Base-by-base conservation (phyloP, 2,329 filamentous ascomycete genomes). In the Aphanocladium album region DNA sequence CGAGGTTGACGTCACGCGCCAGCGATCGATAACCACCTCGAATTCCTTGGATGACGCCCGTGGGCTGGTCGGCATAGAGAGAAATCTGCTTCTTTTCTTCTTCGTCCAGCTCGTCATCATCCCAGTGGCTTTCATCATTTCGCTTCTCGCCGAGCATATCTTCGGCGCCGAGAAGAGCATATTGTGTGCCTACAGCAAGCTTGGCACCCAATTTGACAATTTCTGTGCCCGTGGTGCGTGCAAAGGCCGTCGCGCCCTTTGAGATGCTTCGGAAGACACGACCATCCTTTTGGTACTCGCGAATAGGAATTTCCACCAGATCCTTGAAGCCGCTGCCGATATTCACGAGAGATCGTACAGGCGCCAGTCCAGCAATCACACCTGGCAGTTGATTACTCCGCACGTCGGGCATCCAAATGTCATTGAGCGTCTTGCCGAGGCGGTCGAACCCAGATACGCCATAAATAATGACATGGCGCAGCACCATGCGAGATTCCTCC, bases 321-420 rank as follows among this genome's bases (percentile, higher is more conserved):
- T 98, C 89, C 62, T 85, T 86, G 68, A 99, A 86, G 1, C 93
- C 93, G 60, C 88, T 89, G 33, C 93, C 91, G 9, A 99, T 90
- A 66, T 96, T 96, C 55, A 96, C 93, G 1, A 99, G 77, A 1
- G 91, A 91, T 16, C 92, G 87, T n/a, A 98, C 88, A 1, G 92
- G 90, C 0, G 93, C 93, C 6, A 99, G 80, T 21, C 95, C 95
- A 2, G 92, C 90, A 39, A 99, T 82, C 1, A 99, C 89, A 1
- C 89, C 87, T 1, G 92, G 91, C 5, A 99, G 86, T 72, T 99
- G 95, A 66, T 93, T 96, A 17, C 83, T 80, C 71, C 89, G 91
- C 60, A 99, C 89, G 70, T 99, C 93, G 1, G 92, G 92, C 83
- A 88, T 96, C 95, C 95, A 99, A 47, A 97, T 90, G 70, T 96